Conservation (phyloP, 75 land plant genomes). For the Picea sitchensis region DNA sequence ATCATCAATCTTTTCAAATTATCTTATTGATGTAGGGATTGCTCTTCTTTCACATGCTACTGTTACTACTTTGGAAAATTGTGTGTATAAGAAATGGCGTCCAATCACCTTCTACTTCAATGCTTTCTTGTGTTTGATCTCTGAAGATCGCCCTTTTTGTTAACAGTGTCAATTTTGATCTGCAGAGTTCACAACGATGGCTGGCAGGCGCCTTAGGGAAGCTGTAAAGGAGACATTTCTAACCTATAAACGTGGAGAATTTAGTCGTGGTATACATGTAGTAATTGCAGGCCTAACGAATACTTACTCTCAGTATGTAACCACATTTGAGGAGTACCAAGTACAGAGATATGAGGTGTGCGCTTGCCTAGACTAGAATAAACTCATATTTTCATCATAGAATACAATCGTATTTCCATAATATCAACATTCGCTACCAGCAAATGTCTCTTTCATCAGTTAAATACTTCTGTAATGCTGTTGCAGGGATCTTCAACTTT, state of each 20-base stretch:
- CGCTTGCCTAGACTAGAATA: neutral
- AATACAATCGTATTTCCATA: no score
- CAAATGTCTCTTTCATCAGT: neutral
- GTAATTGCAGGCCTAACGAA: slow-evolving; percentile 82
- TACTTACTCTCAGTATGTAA: slow-evolving; percentile 78
- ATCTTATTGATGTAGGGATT: no score
- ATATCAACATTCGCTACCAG: neutral
- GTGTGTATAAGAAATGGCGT: no score
- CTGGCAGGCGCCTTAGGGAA: slow-evolving; percentile 73
- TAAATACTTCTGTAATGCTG: neutral
- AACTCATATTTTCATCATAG: neutral
- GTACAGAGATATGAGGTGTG: slow-evolving; percentile 77
- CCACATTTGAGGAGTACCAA: slow-evolving; percentile 78
- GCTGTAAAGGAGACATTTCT: slow-evolving; percentile 65
- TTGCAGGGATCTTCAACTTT: slow-evolving; percentile 91
- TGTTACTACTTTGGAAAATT: no score
- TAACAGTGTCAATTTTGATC: neutral
- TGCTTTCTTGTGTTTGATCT: no score
- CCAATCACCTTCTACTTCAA: no score
- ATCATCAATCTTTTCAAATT: no score
- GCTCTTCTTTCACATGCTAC: no score
- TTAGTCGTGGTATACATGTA: slow-evolving; percentile 33
- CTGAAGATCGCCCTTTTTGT: no score
- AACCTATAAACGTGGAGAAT: slow-evolving; percentile 43
- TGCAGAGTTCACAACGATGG: slow-evolving; percentile 88